These are phyloP conservation scores for Sordaria brevicollis DNA, from an alignment of 495 filamentous ascomycete genomes.

Conservation along the genomic window DNA sequence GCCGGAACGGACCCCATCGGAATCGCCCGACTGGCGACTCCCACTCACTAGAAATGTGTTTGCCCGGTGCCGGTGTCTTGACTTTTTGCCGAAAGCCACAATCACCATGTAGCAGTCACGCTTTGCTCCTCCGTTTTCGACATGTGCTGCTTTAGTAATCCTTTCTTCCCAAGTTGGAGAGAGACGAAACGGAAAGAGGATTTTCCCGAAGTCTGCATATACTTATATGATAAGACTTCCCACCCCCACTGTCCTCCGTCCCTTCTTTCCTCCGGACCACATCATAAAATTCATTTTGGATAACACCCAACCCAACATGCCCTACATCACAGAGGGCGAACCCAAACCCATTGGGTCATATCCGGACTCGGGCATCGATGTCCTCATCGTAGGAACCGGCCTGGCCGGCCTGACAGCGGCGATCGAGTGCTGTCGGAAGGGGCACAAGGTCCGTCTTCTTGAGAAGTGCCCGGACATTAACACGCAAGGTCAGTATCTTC, in stretches of 20 bases:
- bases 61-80: too few species aligned
- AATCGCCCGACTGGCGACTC: too few species aligned
- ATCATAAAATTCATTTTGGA: too few species aligned
- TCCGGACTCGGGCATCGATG: conserved; percentile 38
- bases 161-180: not conserved
- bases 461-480: conserved; percentile 37
- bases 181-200: not conserved
- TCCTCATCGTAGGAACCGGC: conserved; percentile 53
- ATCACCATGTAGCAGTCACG: not conserved
- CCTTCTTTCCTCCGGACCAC: not conserved
- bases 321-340: conserved; percentile 15
- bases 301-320: conserved; percentile 13
- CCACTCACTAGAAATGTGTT: too few species aligned
- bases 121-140: not conserved
- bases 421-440: conserved; percentile 56
- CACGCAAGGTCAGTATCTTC: conserved; percentile 21
- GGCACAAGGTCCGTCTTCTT: conserved; percentile 49
- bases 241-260: not conserved
- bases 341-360: conserved; percentile 30
- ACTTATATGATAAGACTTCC: not conserved
- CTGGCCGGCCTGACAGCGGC: conserved; percentile 53
- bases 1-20: too few species aligned
- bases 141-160: not conserved
- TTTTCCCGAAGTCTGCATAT: not conserved
- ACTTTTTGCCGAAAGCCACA: too few species aligned